phyloP scores from a whole-genome alignment of 2,329 filamentous ascomycete genomes.

The Xylariaceae sp. region DNA sequence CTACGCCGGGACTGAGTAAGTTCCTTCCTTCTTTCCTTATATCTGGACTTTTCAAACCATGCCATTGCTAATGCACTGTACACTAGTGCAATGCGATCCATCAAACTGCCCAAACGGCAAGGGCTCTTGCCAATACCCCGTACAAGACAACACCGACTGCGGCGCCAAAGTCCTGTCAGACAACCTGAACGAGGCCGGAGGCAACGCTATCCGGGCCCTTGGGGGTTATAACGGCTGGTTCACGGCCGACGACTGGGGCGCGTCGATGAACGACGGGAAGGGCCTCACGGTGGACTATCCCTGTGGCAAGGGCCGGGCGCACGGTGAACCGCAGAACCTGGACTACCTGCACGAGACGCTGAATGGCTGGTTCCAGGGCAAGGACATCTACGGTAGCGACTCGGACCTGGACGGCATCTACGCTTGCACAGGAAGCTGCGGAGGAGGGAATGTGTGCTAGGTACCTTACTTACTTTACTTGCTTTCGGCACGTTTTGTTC shows the following conservation, averaged over 20 bases:
- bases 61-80: background rate
- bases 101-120: conserved; percentile 31
- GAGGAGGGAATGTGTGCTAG: conserved; percentile 3
- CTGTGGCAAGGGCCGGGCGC: conserved; percentile 18
- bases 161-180: conserved; percentile 29
- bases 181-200: conserved; percentile 21
- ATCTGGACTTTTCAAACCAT: too few relatives aligned
- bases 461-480: too few relatives aligned
- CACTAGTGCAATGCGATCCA: conserved; percentile 30
- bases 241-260: conserved; percentile 21
- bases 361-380: conserved; percentile 33
- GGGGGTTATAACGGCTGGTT: conserved; percentile 35
- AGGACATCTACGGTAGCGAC: conserved; percentile 30
- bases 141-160: conserved; percentile 33
- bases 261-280: conserved; percentile 25
- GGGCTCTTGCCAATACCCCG: conserved; percentile 26
- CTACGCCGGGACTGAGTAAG: conserved; percentile 30
- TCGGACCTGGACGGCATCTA: conserved; percentile 15
- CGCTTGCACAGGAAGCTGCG: conserved; percentile 10
- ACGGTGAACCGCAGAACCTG: conserved; percentile 32
- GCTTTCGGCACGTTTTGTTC: too few relatives aligned
- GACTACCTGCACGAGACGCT: conserved; percentile 33
- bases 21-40: background rate
- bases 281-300: conserved; percentile 24
- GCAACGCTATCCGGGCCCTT: conserved; percentile 31